Evolutionary conservation across 2,329 filamentous ascomycete species (phyloP).

Genomic region (Trichoderma brevicompactum): DNA sequence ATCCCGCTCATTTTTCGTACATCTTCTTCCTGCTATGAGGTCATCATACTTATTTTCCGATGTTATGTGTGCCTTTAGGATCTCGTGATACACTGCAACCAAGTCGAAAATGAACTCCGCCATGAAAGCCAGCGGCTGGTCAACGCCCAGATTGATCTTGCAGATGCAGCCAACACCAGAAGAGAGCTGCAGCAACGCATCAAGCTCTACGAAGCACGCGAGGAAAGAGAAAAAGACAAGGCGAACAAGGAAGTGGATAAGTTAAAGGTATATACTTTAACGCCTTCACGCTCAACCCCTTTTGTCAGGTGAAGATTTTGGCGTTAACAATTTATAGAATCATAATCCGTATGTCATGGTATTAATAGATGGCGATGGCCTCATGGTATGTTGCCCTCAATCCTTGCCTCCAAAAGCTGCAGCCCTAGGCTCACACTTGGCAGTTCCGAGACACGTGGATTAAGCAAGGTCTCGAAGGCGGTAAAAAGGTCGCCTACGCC

Average conservation of each 20-base stretch:
- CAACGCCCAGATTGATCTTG: constrained; percentile 55
- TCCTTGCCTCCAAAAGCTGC: not conserved
- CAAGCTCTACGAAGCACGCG: constrained; percentile 44
- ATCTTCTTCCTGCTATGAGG: no score
- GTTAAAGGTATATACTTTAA: constrained; percentile 50
- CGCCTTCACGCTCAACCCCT: constrained; percentile 2
- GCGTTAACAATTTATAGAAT: constrained; percentile 43
- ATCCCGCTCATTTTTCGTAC: not conserved
- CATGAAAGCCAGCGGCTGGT: constrained; percentile 51
- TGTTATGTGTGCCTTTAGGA: constrained; percentile 35
- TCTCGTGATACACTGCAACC: constrained; percentile 44
- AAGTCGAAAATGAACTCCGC: constrained; percentile 48
- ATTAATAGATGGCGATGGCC: constrained; percentile 66
- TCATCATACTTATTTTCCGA: not conserved
- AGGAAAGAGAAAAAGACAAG: constrained; percentile 35
- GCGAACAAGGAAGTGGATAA: constrained; percentile 45
- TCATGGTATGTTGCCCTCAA: constrained; percentile 52
- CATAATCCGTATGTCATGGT: constrained; percentile 64
- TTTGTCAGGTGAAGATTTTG: not conserved
- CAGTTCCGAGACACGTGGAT: constrained; percentile 64
- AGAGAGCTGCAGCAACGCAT: constrained; percentile 56
- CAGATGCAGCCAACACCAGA: constrained; percentile 52
- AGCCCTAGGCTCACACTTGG: constrained; percentile 5
- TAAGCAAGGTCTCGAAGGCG: constrained; percentile 59
- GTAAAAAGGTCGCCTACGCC: constrained; percentile 56